Percentiles rank a stretch among this genome's conserved stretches.
Evolutionary conservation across 2,329 filamentous ascomycete genomes (phyloP).

Genomic region (Epichloe baconii): DNA sequence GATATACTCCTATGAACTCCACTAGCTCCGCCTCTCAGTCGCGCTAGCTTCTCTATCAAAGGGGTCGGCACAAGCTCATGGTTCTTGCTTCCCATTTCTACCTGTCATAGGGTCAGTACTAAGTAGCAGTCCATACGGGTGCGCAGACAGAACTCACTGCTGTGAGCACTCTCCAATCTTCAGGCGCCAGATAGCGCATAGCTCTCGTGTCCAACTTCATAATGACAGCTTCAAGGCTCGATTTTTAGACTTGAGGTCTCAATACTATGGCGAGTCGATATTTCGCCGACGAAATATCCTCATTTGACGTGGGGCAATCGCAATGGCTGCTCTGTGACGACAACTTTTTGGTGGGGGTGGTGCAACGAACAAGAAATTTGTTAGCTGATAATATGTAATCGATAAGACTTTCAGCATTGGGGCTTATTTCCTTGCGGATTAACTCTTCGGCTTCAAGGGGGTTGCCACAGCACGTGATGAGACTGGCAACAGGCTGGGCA

Average conservation of each 20-base stretch:
- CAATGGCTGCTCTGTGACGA: background rate
- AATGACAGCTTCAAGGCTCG: constrained; percentile 9
- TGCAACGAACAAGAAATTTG: constrained; percentile 14
- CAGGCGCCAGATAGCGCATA: constrained; percentile 78
- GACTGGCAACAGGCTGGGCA: constrained; percentile 12
- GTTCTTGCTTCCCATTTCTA: constrained; percentile 88
- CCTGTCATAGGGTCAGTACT: constrained; percentile 36
- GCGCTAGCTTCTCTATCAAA: constrained; percentile 72
- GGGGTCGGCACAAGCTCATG: constrained; percentile 92
- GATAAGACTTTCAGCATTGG: constrained; percentile 9
- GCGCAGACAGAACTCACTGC: constrained; percentile 49
- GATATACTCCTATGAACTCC: constrained; percentile 83
- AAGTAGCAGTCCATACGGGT: background rate
- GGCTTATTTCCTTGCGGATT: constrained; percentile 1
- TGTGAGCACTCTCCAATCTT: constrained; percentile 92
- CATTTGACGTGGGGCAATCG: background rate
- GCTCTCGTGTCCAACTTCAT: constrained; percentile 96
- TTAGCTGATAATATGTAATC: constrained; percentile 18
- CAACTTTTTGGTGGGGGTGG: constrained; percentile 11
- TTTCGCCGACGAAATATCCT: background rate
- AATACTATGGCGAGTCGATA: background rate
- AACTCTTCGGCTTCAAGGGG: constrained; percentile 3
- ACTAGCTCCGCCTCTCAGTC: constrained; percentile 62
- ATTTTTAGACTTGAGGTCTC: background rate
- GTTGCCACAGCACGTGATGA: constrained; percentile 17